phyloP scores from a whole-genome alignment of 371 early-diverging fungal genomes.

The Mortierella sp. region DNA sequence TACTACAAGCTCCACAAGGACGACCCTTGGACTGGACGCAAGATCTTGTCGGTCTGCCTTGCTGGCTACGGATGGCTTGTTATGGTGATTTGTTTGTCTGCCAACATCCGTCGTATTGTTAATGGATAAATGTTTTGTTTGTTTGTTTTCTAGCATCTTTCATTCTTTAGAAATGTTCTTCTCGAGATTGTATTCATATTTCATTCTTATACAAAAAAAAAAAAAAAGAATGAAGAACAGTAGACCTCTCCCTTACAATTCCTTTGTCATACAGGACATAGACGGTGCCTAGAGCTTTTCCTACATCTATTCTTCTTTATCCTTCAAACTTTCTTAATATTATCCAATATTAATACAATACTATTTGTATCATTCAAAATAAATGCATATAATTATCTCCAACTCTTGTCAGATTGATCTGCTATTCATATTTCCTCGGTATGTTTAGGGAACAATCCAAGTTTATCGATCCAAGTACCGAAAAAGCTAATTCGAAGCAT shows the following conservation, averaged over 20 bases:
- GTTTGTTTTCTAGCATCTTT: neutral
- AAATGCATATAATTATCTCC: no score
- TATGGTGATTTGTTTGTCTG: constrained; percentile 73
- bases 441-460: no score
- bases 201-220: neutral
- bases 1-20: constrained; percentile 88
- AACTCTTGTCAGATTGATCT: no score
- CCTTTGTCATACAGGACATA: no score
- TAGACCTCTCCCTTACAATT: no score
- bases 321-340: neutral
- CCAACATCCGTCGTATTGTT: constrained; percentile 62
- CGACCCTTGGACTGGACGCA: constrained; percentile 68
- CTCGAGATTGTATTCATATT: neutral
- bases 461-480: no score
- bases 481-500: no score
- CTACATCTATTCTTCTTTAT: neutral
- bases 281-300: neutral
- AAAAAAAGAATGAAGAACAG: no score
- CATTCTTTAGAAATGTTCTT: neutral
- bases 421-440: no score
- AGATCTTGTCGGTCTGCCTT: constrained; percentile 65
- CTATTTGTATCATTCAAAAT: no score
- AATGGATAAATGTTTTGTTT: constrained; percentile 6
- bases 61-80: constrained; percentile 71
- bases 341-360: no score